Percentiles rank a stretch among this genome's conserved stretches.
Evolutionary conservation across 2,329 filamentous ascomycete species (phyloP).

Genomic region (Exophiala spinifera): DNA sequence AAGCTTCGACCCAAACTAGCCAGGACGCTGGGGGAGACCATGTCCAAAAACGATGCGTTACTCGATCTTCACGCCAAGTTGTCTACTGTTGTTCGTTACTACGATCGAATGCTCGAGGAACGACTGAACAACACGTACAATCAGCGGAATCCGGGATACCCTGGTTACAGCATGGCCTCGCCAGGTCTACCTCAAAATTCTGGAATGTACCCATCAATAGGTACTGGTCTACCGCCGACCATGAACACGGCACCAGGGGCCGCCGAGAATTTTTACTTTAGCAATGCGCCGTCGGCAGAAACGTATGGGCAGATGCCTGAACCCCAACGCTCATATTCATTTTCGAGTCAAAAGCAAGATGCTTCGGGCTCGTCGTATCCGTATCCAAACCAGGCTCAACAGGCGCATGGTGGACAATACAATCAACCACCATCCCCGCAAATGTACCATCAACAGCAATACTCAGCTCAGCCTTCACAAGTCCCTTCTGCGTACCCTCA

Average conservation of each 20-base stretch:
- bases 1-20: constrained; percentile 87
- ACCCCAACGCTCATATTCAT: constrained; percentile 27
- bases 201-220: constrained; percentile 69
- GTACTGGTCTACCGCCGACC: constrained; percentile 47
- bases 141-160: constrained; percentile 69
- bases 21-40: constrained; percentile 93
- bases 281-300: constrained; percentile 51
- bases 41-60: constrained; percentile 98
- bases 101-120: constrained; percentile 97
- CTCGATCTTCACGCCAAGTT: constrained; percentile 93
- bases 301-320: constrained; percentile 48
- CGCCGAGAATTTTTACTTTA: constrained; percentile 79
- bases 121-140: constrained; percentile 77
- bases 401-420: constrained; percentile 9
- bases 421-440: constrained; percentile 25
- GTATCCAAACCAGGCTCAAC: constrained; percentile 16
- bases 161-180: constrained; percentile 35
- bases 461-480: constrained; percentile 18
- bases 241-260: constrained; percentile 46
- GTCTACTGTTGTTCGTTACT: constrained; percentile 93
- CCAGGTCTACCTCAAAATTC: constrained; percentile 51
- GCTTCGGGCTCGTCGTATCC: constrained; percentile 17
- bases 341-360: constrained; percentile 24
- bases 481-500: constrained; percentile 23
- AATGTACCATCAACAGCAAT: constrained; percentile 23